Conservation (phyloP, 2,329 filamentous ascomycete genomes). For the Colletotrichum liriopes region DNA sequence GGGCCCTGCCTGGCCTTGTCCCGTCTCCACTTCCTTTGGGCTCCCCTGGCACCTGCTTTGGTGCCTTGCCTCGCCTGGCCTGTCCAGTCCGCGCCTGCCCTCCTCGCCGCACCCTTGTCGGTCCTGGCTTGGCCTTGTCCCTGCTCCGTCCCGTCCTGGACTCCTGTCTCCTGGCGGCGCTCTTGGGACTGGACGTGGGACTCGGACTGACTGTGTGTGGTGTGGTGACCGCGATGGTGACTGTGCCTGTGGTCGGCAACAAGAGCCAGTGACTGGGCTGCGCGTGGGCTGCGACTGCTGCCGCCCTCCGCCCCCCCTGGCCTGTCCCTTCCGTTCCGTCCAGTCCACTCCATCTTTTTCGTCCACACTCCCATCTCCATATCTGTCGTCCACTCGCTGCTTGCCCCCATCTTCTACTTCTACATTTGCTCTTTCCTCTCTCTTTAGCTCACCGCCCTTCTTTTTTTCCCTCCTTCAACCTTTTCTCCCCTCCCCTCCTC, state of each 20-base stretch:
- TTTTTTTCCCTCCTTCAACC: slow-evolving; percentile 51
- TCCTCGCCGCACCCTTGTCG: slow-evolving; percentile 27
- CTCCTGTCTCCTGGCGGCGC: slow-evolving; percentile 40
- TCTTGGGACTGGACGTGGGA: slow-evolving; percentile 39
- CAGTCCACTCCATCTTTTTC: slow-evolving; percentile 47
- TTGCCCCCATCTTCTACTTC: slow-evolving; percentile 52
- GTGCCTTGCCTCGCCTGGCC: slow-evolving; percentile 38
- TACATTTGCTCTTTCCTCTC: slow-evolving; percentile 50
- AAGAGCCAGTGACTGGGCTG: slow-evolving; percentile 9
- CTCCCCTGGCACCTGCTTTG: slow-evolving; percentile 27
- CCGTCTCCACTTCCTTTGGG: slow-evolving; percentile 36
- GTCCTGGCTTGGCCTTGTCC: slow-evolving; percentile 25
- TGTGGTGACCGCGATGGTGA: background rate
- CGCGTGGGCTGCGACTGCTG: slow-evolving; percentile 36
- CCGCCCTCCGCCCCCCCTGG: slow-evolving; percentile 49
- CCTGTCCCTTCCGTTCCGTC: background rate
- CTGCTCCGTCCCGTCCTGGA: slow-evolving; percentile 26
- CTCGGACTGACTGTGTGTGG: slow-evolving; percentile 11
- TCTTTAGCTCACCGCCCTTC: slow-evolving; percentile 51
- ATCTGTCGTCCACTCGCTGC: slow-evolving; percentile 45
- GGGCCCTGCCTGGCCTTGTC: slow-evolving; percentile 21
- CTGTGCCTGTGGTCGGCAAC: background rate
- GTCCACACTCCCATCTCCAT: slow-evolving; percentile 50
- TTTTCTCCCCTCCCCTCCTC: slow-evolving; percentile 46
- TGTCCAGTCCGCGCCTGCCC: slow-evolving; percentile 39